Conservation (phyloP, 2,329 filamentous ascomycete genomes). For the Zymoseptoria crescenta region DNA sequence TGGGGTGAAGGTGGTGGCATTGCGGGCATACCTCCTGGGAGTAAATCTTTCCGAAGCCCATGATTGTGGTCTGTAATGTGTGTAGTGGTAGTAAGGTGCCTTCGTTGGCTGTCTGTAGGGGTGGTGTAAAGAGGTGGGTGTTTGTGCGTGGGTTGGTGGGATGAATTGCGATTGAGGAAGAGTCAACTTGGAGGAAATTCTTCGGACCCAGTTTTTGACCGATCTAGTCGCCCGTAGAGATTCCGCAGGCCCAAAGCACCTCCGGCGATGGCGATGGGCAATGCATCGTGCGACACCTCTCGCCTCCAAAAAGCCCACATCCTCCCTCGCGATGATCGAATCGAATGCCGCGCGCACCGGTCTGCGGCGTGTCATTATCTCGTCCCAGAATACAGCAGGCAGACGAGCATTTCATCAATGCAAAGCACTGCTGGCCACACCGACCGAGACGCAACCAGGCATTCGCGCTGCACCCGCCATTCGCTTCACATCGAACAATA, state of each 20-base stretch:
- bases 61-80: slow-evolving; percentile 17
- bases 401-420: slow-evolving; percentile 18
- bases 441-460: slow-evolving; percentile 10
- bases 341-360: slow-evolving; percentile 22
- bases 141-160: neutral
- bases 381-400: slow-evolving; percentile 16
- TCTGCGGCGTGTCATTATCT: slow-evolving; percentile 24
- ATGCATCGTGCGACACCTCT: neutral
- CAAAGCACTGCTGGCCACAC: slow-evolving; percentile 23
- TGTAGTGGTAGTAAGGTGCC: slow-evolving; percentile 17
- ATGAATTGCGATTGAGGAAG: neutral
- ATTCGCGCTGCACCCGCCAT: slow-evolving; percentile 26
- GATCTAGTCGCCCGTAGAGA: neutral
- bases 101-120: slow-evolving; percentile 24
- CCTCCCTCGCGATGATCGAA: slow-evolving; percentile 20
- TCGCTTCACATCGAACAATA: slow-evolving; percentile 17
- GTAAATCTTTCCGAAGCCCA: slow-evolving; percentile 89
- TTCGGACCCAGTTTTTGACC: neutral
- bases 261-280: neutral
- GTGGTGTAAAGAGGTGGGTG: slow-evolving; percentile 6
- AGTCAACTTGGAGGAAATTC: slow-evolving; percentile 2
- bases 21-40: slow-evolving; percentile 60
- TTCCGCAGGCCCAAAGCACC: neutral
- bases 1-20: slow-evolving; percentile 6
- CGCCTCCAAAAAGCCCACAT: neutral